Conservation (phyloP, 176 grass and related monocot species). For the Musa itinerans region DNA sequence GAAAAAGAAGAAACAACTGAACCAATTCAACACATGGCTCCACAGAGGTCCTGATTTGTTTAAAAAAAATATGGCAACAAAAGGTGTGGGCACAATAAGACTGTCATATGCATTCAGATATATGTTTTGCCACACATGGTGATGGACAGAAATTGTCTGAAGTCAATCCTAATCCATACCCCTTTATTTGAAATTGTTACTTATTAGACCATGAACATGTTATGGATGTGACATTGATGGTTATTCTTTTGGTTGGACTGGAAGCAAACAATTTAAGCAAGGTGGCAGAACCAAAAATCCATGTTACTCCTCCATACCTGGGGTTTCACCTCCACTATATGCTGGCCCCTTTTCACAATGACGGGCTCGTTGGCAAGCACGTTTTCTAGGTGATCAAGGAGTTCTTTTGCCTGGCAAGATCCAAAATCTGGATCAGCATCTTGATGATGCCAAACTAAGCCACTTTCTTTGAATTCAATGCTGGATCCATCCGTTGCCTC, state of each 20-base stretch:
- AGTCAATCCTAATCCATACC: conserved; percentile 41
- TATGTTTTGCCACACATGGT: neutral
- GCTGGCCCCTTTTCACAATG: conserved; percentile 76
- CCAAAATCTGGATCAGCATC: conserved; percentile 90
- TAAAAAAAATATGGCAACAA: no score
- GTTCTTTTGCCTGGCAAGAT: conserved; percentile 86
- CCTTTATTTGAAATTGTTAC: conserved; percentile 37
- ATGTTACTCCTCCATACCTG: conserved; percentile 36
- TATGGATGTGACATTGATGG: neutral
- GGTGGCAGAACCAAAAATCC: neutral
- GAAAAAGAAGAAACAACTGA: neutral
- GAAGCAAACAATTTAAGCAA: conserved; percentile 7
- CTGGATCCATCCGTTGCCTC: conserved; percentile 67
- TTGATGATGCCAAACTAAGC: conserved; percentile 82
- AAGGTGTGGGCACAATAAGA: no score
- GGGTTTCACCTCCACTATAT: conserved; percentile 86
- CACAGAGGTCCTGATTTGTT: no score
- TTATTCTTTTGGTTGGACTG: neutral
- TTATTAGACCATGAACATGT: neutral
- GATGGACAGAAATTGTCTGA: conserved; percentile 29
- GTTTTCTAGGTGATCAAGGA: conserved; percentile 79
- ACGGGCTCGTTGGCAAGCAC: conserved; percentile 94
- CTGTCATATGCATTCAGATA: neutral
- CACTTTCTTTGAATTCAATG: conserved; percentile 73
- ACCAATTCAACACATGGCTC: conserved; percentile 24